phyloP scores from a whole-genome alignment of 2,329 filamentous ascomycete species.

The Xylariaceae sp. region DNA sequence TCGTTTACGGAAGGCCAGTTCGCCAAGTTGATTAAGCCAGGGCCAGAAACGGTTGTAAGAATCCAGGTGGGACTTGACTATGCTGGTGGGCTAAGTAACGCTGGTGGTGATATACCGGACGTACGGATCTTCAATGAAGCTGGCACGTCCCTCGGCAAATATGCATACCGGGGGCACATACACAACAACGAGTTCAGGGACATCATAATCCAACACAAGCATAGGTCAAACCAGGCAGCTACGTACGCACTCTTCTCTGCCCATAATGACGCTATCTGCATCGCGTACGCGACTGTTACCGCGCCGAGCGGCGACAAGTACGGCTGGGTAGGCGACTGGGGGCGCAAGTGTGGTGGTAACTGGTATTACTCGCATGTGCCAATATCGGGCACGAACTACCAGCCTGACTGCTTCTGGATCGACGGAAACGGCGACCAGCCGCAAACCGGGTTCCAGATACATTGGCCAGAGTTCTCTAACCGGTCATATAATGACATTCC shows the following conservation, averaged over 20 bases:
- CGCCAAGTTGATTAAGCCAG: too few species aligned
- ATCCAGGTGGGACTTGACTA: constrained; percentile 33
- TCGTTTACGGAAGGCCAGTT: too few species aligned
- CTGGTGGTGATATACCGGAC: constrained; percentile 37
- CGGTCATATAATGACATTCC: neutral
- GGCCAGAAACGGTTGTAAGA: too few species aligned
- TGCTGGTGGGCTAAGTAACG: constrained; percentile 24
- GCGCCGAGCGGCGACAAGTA: constrained; percentile 30
- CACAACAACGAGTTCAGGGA: constrained; percentile 29
- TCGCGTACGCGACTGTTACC: constrained; percentile 30
- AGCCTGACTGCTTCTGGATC: constrained; percentile 36
- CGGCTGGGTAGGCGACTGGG: constrained; percentile 37
- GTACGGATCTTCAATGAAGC: constrained; percentile 37
- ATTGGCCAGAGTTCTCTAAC: constrained; percentile 40
- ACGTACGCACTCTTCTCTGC: constrained; percentile 38
- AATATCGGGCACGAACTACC: constrained; percentile 19
- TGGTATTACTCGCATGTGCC: constrained; percentile 38
- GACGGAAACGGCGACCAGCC: constrained; percentile 33
- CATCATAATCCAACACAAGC: constrained; percentile 26
- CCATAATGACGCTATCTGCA: constrained; percentile 36
- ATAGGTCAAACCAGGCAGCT: constrained; percentile 25
- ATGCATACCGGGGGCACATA: constrained; percentile 28
- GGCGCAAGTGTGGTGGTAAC: constrained; percentile 29
- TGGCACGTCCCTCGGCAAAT: constrained; percentile 34
- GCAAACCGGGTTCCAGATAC: constrained; percentile 41